These are phyloP conservation scores for Hortaea werneckii DNA, from an alignment of 2,329 filamentous ascomycete genomes.

Conservation along the genomic window DNA sequence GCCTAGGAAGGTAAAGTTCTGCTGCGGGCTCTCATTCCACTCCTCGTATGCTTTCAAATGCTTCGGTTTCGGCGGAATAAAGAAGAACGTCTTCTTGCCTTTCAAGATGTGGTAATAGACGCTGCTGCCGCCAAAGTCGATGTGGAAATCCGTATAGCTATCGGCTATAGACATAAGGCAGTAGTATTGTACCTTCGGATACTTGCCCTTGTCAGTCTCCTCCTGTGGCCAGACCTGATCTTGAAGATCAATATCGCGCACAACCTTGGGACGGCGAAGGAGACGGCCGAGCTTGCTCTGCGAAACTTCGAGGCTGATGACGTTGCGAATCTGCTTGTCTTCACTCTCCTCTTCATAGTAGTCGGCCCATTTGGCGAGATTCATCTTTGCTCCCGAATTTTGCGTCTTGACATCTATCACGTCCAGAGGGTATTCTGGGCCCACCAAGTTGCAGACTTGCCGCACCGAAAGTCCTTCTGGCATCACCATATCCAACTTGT, in stretches of 20 bases:
- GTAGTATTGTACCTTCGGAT: conserved; percentile 57
- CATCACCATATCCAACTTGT: conserved; percentile 59
- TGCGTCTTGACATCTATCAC: conserved; percentile 63
- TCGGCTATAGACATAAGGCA: conserved; percentile 62
- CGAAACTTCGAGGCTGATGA: conserved; percentile 60
- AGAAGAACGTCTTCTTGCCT: conserved; percentile 61
- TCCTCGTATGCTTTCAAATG: conserved; percentile 62
- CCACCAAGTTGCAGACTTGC: conserved; percentile 53
- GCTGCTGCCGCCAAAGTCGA: conserved; percentile 61
- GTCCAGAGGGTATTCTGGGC: conserved; percentile 51
- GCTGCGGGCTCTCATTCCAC: conserved; percentile 57
- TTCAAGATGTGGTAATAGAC: conserved; percentile 62
- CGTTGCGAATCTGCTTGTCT: conserved; percentile 54
- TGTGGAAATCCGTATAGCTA: conserved; percentile 63
- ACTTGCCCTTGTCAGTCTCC: conserved; percentile 44
- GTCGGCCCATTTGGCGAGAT: conserved; percentile 55
- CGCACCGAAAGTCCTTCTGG: conserved; percentile 54
- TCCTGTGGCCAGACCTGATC: conserved; percentile 48
- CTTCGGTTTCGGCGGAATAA: conserved; percentile 58
- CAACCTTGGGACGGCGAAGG: conserved; percentile 53
- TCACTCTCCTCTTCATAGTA: conserved; percentile 55
- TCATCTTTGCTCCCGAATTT: conserved; percentile 55
- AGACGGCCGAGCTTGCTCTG: conserved; percentile 52
- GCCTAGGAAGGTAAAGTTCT: conserved; percentile 56
- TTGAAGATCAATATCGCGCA: conserved; percentile 52